Base-by-base conservation (phyloP, 345 rosid genomes). In the Aethionema arabicum region DNA sequence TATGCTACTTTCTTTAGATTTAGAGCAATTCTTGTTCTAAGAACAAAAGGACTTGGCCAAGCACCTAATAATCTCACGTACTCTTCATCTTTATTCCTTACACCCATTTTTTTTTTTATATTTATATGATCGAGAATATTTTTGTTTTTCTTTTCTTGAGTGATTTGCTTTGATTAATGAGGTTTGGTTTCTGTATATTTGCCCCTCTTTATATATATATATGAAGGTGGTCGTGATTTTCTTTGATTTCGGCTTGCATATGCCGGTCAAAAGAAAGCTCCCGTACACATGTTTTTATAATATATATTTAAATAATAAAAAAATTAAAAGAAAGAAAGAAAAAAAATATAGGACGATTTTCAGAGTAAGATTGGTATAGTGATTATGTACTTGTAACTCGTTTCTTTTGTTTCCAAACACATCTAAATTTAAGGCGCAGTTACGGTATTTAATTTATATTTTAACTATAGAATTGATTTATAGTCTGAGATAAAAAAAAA, bases 31-130 rank as follows among this genome's bases (percentile, higher is more conserved):
- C 83, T 68, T 5, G 87, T 73, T 72, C 98, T 80, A 77, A 83
- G 56, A 53, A 77, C 91, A 60, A 63, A 88, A 9, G 98, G 98
- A 39, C 98, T 91, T 6, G 91, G 74, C 91, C 95, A 86, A 11
- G 77, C 67, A n/a, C 96, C 95, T 38, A 91, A 13, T 49, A 91
- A 65, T 73, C 74, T 83, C 53, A 81, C 74, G 67, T 74, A 48
- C 64, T 63, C 74, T 55, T 70, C 74, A 27, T 50, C 65, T 15
- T 57, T 64, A 52, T 61, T 72, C 53, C 27, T 14, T 56, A 2
- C 7, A 56, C 47, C 64, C 69, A 63, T 69, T 32, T 5, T 32
- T 51, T 56, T 69, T 32, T 5, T 32, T 51, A 13, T 4, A 47
- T 36, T 31, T 44, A 12, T 31, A 48, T 50, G 52, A 62, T 69